Conservation (phyloP, 805 yeast species). For the Candida anglica region DNA sequence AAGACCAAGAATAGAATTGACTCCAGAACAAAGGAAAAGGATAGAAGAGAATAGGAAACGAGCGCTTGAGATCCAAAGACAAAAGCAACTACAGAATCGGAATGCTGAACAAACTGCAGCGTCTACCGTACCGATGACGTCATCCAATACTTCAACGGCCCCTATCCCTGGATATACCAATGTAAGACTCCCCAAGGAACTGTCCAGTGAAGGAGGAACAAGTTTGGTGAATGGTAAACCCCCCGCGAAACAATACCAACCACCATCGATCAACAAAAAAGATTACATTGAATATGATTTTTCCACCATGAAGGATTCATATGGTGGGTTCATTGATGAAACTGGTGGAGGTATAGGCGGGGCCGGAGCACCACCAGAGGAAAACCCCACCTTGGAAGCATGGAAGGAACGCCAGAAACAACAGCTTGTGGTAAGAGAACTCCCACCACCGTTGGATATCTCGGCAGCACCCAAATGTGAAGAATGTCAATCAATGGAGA, state of each 20-base stretch:
- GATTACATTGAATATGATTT: conserved; percentile 85
- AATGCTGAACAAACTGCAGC: conserved; percentile 24
- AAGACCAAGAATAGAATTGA: conserved; percentile 27
- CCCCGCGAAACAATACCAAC: conserved; percentile 4
- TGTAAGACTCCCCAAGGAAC: conserved; percentile 4
- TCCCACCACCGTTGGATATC: conserved; percentile 70
- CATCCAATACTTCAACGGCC: neutral
- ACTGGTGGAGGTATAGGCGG: too few relatives aligned
- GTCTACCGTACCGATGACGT: neutral
- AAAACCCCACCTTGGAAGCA: conserved; percentile 31
- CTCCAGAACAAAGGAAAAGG: conserved; percentile 46
- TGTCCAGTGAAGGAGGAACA: too few relatives aligned
- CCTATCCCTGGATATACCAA: neutral
- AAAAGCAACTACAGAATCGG: conserved; percentile 28
- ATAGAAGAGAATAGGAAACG: conserved; percentile 51
- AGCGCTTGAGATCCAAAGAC: conserved; percentile 45
- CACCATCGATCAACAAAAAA: conserved; percentile 42
- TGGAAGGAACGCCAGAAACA: conserved; percentile 46
- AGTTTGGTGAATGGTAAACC: conserved; percentile 2
- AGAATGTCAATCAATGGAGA: conserved; percentile 78
- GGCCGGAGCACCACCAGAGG: conserved; percentile 14
- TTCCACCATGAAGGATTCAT: conserved; percentile 82
- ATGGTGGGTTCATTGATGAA: conserved; percentile 71
- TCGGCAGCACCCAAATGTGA: conserved; percentile 74
- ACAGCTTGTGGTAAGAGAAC: conserved; percentile 39